phyloP scores from a whole-genome alignment of 1,284 basidiomycete species.

The Ganoderma sinense region DNA sequence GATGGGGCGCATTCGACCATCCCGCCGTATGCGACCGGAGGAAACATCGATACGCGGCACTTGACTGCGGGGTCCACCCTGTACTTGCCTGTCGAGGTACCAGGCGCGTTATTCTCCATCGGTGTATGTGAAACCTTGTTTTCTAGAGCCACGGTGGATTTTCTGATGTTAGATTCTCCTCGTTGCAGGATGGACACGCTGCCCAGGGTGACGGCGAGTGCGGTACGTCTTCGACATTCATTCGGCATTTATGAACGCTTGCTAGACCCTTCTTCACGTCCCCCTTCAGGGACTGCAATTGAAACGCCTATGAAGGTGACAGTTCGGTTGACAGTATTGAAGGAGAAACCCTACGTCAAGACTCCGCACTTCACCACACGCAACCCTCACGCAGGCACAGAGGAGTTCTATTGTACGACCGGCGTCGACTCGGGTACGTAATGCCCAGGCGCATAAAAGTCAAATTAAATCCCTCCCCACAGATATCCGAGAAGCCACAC shows the following conservation, averaged over 20 bases:
- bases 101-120: constrained; percentile 66
- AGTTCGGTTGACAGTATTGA: constrained; percentile 62
- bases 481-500: constrained; percentile 62
- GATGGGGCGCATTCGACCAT: constrained; percentile 64
- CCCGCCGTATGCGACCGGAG: constrained; percentile 67
- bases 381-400: constrained; percentile 33
- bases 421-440: constrained; percentile 55
- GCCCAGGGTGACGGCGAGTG: constrained; percentile 73
- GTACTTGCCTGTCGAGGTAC: constrained; percentile 65
- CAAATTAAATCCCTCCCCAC: not conserved
- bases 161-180: not conserved
- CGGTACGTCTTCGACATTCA: constrained; percentile 39
- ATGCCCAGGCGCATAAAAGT: not conserved
- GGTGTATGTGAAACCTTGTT: constrained; percentile 49
- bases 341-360: constrained; percentile 61
- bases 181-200: constrained; percentile 64
- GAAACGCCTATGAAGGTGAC: constrained; percentile 66
- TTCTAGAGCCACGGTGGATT: not conserved
- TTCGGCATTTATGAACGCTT: not conserved
- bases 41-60: constrained; percentile 68
- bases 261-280: not conserved
- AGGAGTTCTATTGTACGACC: constrained; percentile 64
- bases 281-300: constrained; percentile 59
- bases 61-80: constrained; percentile 58
- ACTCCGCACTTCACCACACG: constrained; percentile 61